phyloP scores from a whole-genome alignment of 1,284 basidiomycete species.

The Austroboletus novae-zelandiae region DNA sequence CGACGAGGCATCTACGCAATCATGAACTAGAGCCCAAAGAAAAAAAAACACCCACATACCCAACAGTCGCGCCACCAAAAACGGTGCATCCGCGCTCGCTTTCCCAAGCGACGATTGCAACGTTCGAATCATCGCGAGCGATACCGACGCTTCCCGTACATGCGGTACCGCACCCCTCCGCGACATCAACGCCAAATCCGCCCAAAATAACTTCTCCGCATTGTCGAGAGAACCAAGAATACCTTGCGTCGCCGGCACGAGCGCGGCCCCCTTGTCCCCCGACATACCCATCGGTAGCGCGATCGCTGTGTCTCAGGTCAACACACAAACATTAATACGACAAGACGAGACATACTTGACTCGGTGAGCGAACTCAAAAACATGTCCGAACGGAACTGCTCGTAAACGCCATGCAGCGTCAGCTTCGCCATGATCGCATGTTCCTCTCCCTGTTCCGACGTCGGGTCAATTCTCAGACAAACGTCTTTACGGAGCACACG shows the following conservation, averaged over 20 bases:
- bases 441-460: slow-evolving; percentile 59
- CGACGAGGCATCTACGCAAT: slow-evolving; percentile 55
- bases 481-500: slow-evolving; percentile 4
- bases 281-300: slow-evolving; percentile 81
- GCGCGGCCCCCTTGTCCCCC: slow-evolving; percentile 39
- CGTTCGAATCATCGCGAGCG: slow-evolving; percentile 67
- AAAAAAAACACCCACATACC: slow-evolving; percentile 43
- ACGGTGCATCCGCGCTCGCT: slow-evolving; percentile 46
- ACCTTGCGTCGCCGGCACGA: slow-evolving; percentile 52
- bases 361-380: slow-evolving; percentile 85
- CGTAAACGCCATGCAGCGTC: slow-evolving; percentile 71
- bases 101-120: slow-evolving; percentile 80
- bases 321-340: neutral
- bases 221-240: slow-evolving; percentile 60
- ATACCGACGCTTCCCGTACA: slow-evolving; percentile 71
- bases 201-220: slow-evolving; percentile 71
- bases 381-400: slow-evolving; percentile 78
- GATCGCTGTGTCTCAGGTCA: slow-evolving; percentile 52
- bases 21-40: neutral
- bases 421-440: slow-evolving; percentile 71
- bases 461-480: neutral
- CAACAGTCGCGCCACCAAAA: slow-evolving; percentile 60
- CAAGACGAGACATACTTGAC: slow-evolving; percentile 54
- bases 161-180: slow-evolving; percentile 63
- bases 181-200: slow-evolving; percentile 57